Evolutionary conservation across 2,329 filamentous ascomycete genomes (phyloP), one percentile per base, ranked within the genome.

Genomic region (Colletotrichum endophyticum): DNA sequence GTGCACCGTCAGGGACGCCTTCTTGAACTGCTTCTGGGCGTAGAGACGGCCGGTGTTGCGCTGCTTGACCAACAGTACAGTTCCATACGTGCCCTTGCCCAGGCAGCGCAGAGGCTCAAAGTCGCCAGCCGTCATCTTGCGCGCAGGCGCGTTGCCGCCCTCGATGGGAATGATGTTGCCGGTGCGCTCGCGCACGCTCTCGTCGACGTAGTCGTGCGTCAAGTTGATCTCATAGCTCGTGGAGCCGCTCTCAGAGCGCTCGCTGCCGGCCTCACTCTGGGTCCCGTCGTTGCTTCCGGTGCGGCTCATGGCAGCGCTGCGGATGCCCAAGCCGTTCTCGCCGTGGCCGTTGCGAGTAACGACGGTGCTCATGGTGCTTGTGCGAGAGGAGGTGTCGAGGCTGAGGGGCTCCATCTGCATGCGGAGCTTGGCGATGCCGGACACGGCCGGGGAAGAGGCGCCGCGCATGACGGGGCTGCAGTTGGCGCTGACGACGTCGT

Each of bases 21-120:
- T 99, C 84, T 96, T 97, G 87, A 99, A 97, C 86, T 99, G 96
- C 88, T 99, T 99, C 87, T 99, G 98, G 1, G 97, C 98, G 82
- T 96, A 99, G 7, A 99, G 91, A 59, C 95, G 93, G 57, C 97
- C 97, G 3, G 96, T 98, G 34, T 92, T 88, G 67, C 92, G 92
- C 86, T 99, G 96, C 86, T 96, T 97, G 77, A 99, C 98, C 32
- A 99, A 90, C 62, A 98, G 88, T 13, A 99, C 98, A 1, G 96
- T 99, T 44, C 97, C 97, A 83, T 97, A 99, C 16, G 97, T 96
- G 66, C 97, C 97, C 84, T 99, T 99, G 73, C 98, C 98, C 27
- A 99, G 93, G 84, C 96, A 99, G 66, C 95, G 95, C 67, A 99
- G 87, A 13, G 95, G 92, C 81, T 98, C 94, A 83, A 99, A 99